These are phyloP conservation scores for Crithidia fasciculata DNA, from an alignment of 208 protist genomes.

Conservation along the genomic window DNA sequence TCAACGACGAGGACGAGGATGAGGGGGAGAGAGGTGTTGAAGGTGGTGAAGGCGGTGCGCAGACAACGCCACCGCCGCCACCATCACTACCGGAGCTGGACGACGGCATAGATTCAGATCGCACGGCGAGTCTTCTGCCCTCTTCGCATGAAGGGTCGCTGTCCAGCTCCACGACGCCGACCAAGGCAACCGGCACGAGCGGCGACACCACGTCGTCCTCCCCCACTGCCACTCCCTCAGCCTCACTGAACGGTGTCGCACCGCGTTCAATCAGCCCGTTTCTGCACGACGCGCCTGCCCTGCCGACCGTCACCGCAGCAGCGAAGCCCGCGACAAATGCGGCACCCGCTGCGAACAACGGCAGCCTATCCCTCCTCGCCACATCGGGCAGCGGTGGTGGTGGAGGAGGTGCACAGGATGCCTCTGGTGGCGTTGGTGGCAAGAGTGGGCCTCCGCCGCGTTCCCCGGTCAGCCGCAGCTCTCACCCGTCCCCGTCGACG, in stretches of 20 bases:
- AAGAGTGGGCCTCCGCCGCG: too few relatives aligned
- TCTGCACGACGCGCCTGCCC: background rate
- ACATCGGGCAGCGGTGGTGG: too few relatives aligned
- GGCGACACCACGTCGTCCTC: background rate
- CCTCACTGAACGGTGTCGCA: background rate
- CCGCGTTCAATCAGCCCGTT: conserved; percentile 12
- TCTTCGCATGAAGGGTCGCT: conserved; percentile 34
- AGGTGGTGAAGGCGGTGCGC: background rate
- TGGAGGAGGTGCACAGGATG: too few relatives aligned
- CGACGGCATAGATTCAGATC: conserved; percentile 43
- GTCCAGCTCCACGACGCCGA: conserved; percentile 32
- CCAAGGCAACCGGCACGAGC: conserved; percentile 17
- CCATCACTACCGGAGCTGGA: too few relatives aligned
- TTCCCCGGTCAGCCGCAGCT: conserved; percentile 4
- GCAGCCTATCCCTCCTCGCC: background rate
- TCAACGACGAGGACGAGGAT: conserved; percentile 15
- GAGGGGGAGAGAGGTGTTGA: background rate
- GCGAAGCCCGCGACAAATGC: background rate
- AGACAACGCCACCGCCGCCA: background rate
- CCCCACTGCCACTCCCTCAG: background rate
- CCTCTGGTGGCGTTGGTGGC: too few relatives aligned
- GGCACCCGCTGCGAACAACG: background rate
- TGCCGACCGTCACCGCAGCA: background rate
- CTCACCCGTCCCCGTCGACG: background rate
- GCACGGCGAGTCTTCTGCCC: conserved; percentile 46